Conservation (phyloP, 106 monocot genomes). For the Xerophyta viscosa region DNA sequence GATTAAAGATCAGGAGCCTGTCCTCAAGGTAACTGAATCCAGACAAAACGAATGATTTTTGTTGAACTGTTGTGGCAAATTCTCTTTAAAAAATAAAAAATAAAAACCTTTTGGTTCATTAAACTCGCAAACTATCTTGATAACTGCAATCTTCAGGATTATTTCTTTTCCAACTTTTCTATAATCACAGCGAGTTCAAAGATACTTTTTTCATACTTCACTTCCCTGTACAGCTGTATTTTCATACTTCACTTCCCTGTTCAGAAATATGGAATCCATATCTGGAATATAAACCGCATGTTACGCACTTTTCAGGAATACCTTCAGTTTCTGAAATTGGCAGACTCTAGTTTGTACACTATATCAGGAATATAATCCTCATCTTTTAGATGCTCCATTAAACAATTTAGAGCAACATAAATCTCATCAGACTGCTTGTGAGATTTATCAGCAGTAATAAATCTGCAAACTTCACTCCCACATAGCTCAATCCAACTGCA, state of each 20-base stretch:
- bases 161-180: no score
- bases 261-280: no score
- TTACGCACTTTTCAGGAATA: background rate
- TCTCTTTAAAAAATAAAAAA: no score
- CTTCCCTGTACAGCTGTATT: no score
- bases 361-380: constrained; percentile 35
- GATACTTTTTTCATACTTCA: no score
- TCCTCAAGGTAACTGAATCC: constrained; percentile 45
- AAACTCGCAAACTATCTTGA: no score
- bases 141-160: no score
- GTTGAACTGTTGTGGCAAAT: constrained; percentile 6
- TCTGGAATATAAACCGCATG: background rate
- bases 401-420: constrained; percentile 33
- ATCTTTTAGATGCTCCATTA: constrained; percentile 52
- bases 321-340: background rate
- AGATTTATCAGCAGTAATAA: constrained; percentile 32
- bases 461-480: constrained; percentile 31
- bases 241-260: no score
- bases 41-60: constrained; percentile 37
- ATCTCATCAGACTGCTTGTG: constrained; percentile 27
- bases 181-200: no score
- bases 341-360: constrained; percentile 5
- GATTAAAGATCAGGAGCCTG: constrained; percentile 43
- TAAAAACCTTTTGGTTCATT: no score
- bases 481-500: constrained; percentile 55